phyloP scores from a whole-genome alignment of 192 early-diverging fungal species.

The Coemansia sp. region DNA sequence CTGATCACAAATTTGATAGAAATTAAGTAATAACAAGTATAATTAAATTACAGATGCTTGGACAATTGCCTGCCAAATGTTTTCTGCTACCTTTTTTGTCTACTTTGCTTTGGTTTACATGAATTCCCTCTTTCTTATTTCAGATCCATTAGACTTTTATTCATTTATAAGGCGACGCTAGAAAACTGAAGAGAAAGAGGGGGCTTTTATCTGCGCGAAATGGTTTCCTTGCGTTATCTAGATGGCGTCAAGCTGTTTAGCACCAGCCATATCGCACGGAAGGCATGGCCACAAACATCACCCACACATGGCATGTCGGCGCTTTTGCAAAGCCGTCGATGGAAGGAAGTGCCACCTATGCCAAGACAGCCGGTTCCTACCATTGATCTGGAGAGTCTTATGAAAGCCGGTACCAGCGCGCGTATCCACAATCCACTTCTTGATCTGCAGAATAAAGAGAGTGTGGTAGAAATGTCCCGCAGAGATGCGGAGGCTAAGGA shows the following conservation, averaged over 20 bases:
- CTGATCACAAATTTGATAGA: no score
- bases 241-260: neutral
- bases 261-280: constrained; percentile 1
- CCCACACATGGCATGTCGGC: constrained; percentile 3
- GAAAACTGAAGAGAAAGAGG: no score
- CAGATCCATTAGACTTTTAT: no score
- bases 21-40: no score
- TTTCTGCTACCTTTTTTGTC: no score
- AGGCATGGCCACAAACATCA: neutral
- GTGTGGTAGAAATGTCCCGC: neutral
- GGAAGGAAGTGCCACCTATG: neutral
- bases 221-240: constrained; percentile 2
- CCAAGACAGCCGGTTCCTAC: neutral
- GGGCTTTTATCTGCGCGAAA: neutral
- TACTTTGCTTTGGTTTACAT: no score
- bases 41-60: no score
- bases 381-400: constrained; percentile 9
- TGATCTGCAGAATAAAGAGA: neutral
- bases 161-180: neutral
- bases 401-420: neutral
- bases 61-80: no score
- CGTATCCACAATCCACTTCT: constrained; percentile 40
- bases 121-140: no score
- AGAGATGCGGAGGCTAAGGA: neutral
- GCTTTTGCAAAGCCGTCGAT: constrained; percentile 23